phyloP scores from a whole-genome alignment of 2,329 filamentous ascomycete species.

The Ascosphaera apis region DNA sequence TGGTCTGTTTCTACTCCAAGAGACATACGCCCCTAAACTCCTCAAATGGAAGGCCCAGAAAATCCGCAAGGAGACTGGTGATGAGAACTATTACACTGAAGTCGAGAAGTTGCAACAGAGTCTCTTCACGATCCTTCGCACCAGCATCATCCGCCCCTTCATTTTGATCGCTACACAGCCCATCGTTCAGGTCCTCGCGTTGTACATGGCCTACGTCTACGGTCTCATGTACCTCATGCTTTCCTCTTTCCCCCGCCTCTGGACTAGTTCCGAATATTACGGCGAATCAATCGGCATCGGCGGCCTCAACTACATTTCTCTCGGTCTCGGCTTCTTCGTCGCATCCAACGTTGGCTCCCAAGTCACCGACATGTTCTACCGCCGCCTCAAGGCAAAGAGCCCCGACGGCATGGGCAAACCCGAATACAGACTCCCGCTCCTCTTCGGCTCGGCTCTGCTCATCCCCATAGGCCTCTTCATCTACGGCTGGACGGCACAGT shows the following conservation, averaged over 20 bases:
- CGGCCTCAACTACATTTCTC: slow-evolving; percentile 41
- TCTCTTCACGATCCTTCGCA: slow-evolving; percentile 12
- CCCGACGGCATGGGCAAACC: slow-evolving; percentile 15
- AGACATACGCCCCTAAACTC: slow-evolving; percentile 43
- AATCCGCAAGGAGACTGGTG: slow-evolving; percentile 15
- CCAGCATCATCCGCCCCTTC: slow-evolving; percentile 30
- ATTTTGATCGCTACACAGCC: slow-evolving; percentile 34
- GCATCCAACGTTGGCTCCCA: slow-evolving; percentile 26
- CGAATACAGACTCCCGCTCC: slow-evolving; percentile 40
- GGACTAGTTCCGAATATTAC: slow-evolving; percentile 27
- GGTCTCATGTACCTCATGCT: slow-evolving; percentile 42
- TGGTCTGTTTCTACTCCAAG: slow-evolving; percentile 38
- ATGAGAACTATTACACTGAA: slow-evolving; percentile 7
- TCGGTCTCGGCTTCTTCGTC: slow-evolving; percentile 37
- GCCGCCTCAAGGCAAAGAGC: slow-evolving; percentile 6
- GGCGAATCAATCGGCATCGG: slow-evolving; percentile 32
- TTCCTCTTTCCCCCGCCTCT: slow-evolving; percentile 37
- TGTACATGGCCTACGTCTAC: slow-evolving; percentile 36
- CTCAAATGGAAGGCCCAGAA: slow-evolving; percentile 33
- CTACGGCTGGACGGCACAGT: slow-evolving; percentile 34
- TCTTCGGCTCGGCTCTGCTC: slow-evolving; percentile 29
- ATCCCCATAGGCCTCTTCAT: slow-evolving; percentile 30
- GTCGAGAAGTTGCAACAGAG: slow-evolving; percentile 12
- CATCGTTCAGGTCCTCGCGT: slow-evolving; percentile 32
- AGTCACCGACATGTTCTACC: slow-evolving; percentile 11